Conservation (phyloP, 129 eudicot species). For the Calendula officinalis region DNA sequence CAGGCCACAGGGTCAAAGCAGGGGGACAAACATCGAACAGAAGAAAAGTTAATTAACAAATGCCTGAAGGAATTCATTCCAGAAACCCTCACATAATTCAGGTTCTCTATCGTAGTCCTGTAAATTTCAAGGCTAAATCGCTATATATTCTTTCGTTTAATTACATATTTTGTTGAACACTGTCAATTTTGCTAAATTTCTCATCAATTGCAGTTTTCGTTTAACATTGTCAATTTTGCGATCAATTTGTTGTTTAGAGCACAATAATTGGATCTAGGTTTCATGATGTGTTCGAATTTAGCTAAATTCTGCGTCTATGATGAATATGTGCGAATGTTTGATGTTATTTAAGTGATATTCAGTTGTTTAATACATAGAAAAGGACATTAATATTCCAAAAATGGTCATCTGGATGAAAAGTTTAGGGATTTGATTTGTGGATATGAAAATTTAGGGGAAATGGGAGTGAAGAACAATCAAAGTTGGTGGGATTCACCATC, state of each 20-base stretch:
- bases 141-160: neutral
- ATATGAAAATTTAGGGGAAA: slow-evolving; percentile 36
- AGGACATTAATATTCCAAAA: neutral
- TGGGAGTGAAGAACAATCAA: slow-evolving; percentile 28
- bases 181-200: neutral
- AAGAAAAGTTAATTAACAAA: slow-evolving; percentile 15
- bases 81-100: slow-evolving; percentile 4
- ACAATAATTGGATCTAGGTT: neutral
- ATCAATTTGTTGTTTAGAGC: neutral
- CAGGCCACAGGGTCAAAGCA: neutral
- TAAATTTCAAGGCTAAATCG: slow-evolving; percentile 1
- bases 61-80: slow-evolving; percentile 22
- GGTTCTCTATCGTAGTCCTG: slow-evolving; percentile 23
- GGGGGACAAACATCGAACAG: neutral
- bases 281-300: neutral
- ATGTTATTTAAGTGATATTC: neutral
- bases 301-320: neutral
- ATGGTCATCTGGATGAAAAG: neutral
- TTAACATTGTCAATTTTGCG: neutral
- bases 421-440: slow-evolving; percentile 14
- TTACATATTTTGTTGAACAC: neutral
- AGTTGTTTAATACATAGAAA: neutral
- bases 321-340: neutral
- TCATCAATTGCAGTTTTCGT: neutral
- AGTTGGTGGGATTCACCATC: slow-evolving; percentile 63